phyloP scores from a whole-genome alignment of 768 basidiomycete species.

The Sarcodon sp. region DNA sequence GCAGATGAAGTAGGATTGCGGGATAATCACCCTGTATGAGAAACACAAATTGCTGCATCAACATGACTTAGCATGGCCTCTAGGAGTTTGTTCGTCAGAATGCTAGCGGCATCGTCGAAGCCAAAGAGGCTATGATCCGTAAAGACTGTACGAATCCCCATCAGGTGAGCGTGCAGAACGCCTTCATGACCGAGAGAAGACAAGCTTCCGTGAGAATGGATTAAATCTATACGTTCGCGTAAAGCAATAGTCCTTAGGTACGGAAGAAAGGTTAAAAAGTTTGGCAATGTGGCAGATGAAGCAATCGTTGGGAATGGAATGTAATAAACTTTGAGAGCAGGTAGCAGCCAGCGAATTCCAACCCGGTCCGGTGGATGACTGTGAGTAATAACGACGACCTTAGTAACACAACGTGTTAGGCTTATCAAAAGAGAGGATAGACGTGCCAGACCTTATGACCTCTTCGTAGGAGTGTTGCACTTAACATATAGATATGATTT shows the following conservation, averaged over 20 bases:
- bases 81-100: constrained; percentile 92
- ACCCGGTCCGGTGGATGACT: constrained; percentile 76
- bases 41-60: constrained; percentile 92
- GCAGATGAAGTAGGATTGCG: not conserved
- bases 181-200: constrained; percentile 89
- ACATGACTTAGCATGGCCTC: constrained; percentile 80
- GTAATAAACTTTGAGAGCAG: constrained; percentile 87
- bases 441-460: constrained; percentile 64
- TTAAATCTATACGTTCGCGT: constrained; percentile 73
- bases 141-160: constrained; percentile 85
- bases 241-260: constrained; percentile 84
- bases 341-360: constrained; percentile 82
- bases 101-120: constrained; percentile 94
- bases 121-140: constrained; percentile 97
- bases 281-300: constrained; percentile 87
- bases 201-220: constrained; percentile 88
- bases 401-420: not conserved
- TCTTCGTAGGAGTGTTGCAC: constrained; percentile 63
- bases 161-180: constrained; percentile 76
- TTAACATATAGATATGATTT: constrained; percentile 90
- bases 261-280: constrained; percentile 87
- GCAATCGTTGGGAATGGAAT: constrained; percentile 83
- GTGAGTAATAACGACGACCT: constrained; percentile 95
- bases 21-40: constrained; percentile 75
- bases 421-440: not conserved